Percentiles rank a stretch among this genome's conserved stretches.
These are phyloP conservation scores for Dioscorea cayenensis DNA, from an alignment of 116 monocot genomes.

Conservation along the genomic window DNA sequence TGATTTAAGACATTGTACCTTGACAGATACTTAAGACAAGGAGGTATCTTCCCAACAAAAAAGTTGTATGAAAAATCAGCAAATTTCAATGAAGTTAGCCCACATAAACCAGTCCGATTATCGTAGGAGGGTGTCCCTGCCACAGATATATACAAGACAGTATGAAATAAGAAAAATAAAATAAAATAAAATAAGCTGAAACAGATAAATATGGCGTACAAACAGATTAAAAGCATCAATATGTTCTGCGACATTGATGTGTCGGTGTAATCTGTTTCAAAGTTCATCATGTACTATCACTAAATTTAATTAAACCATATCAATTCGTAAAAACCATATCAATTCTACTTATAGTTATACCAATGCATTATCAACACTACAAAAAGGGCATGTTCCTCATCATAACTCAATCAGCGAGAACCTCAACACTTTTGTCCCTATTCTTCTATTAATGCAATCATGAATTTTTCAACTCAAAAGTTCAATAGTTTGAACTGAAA, in stretches of 20 bases:
- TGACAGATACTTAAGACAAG: slow-evolving; percentile 54
- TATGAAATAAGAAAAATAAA: background rate
- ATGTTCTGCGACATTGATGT: no score
- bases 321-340: no score
- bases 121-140: slow-evolving; percentile 20
- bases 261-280: no score
- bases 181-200: background rate
- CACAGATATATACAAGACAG: background rate
- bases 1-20: slow-evolving; percentile 39
- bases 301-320: no score
- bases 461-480: background rate
- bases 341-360: no score
- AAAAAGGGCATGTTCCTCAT: no score
- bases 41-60: slow-evolving; percentile 67
- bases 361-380: no score
- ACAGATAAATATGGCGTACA: background rate
- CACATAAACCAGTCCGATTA: slow-evolving; percentile 45
- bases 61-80: slow-evolving; percentile 87
- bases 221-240: background rate
- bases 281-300: no score
- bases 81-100: slow-evolving; percentile 26
- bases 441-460: background rate
- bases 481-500: background rate
- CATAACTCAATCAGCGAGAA: no score
- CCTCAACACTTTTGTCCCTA: background rate